phyloP scores from a whole-genome alignment of 169 alveolate genomes.

The Plasmodium relictum region DNA sequence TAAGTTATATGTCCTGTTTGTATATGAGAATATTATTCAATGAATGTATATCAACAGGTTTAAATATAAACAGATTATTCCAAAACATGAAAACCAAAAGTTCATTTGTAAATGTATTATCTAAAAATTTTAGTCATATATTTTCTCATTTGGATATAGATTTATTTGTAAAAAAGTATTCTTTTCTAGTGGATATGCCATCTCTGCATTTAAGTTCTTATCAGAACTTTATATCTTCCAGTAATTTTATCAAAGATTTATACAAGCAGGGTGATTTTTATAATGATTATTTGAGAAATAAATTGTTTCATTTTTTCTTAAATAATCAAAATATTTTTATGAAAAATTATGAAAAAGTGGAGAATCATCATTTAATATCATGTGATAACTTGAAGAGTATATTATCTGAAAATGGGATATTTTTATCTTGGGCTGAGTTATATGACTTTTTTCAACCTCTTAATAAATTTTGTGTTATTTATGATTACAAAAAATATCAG shows the following conservation, averaged over 20 bases:
- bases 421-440: slow-evolving; percentile 72
- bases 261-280: slow-evolving; percentile 59
- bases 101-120: slow-evolving; percentile 42
- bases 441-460: slow-evolving; percentile 72
- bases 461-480: slow-evolving; percentile 51
- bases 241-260: slow-evolving; percentile 33
- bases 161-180: slow-evolving; percentile 30
- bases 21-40: slow-evolving; percentile 46
- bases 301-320: slow-evolving; percentile 35
- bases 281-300: slow-evolving; percentile 33
- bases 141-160: slow-evolving; percentile 58
- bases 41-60: slow-evolving; percentile 68
- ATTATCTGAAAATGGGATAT: slow-evolving; percentile 25
- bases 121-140: slow-evolving; percentile 52
- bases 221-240: slow-evolving; percentile 29
- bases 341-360: slow-evolving; percentile 4
- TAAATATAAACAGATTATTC: slow-evolving; percentile 43
- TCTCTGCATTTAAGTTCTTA: slow-evolving; percentile 54
- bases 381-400: slow-evolving; percentile 38
- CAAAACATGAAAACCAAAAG: slow-evolving; percentile 32
- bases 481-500: slow-evolving; percentile 20
- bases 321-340: slow-evolving; percentile 41
- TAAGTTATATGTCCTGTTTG: slow-evolving; percentile 16
- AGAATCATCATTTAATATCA: slow-evolving; percentile 32
- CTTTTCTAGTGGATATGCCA: slow-evolving; percentile 51